Base-by-base conservation (phyloP, 805 yeast genomes). In the Candida coquimbonensis region DNA sequence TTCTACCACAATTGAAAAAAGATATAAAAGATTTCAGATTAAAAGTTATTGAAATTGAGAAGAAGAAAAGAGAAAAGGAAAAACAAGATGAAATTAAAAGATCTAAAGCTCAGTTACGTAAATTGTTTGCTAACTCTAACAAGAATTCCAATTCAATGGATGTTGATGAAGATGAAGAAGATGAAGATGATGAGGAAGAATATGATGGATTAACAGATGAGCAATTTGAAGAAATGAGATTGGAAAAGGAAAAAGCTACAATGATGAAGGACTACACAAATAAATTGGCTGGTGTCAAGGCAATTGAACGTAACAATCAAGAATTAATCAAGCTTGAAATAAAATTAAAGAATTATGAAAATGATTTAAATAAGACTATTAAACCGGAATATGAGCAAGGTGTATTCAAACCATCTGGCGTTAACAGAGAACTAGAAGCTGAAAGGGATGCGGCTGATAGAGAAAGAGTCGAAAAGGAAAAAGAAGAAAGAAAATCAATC, bases 1-100 rank as follows among this genome's bases (percentile, higher is more conserved):
- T 76, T 67, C 60, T 74, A 39, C 81, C 78, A 19, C 65, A 64
- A n/a, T 74, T 80, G 34, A 72, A 68, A 17, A 68, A 69, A 45
- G 78, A 76, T 47, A 73, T 81, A 46, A 67, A 78, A 47, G 74
- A 72, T 49, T 81, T 81, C 56, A 62, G 87, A 54, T 65, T 79
- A 21, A 72, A 70, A 38, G 81, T 80, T 26, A 55, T 78, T 43
- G 70, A 70, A 36, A 61, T 75, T 26, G 86, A 80, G 46, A 67
- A 70, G 44, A 68, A 69, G 40, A 74, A 77, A 39, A 67, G 83
- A 38, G 74, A 71, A 42, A 66, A 66, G 47, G 78, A 77, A 48
- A 56, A 69, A 9, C 62, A 70, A 19, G 65, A 61, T 19, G 87
- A 80, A 50, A 68, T 78, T 39, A 63, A 64, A 36, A 69, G 73